Evolutionary conservation across 148 eudicot species (phyloP).

Genomic region (Tetragonia tetragonoides): DNA sequence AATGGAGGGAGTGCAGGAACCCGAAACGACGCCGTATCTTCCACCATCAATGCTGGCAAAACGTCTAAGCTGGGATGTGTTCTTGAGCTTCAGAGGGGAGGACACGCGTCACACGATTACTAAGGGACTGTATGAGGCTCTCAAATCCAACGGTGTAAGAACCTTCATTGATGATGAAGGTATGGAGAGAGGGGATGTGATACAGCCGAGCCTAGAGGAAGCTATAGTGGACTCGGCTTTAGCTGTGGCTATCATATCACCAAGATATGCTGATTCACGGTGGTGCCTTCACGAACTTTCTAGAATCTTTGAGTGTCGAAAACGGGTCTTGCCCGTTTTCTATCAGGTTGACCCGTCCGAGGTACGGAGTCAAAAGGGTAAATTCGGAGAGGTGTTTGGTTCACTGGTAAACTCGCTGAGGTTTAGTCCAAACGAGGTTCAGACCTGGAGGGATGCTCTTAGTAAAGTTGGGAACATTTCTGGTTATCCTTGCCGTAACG

Average conservation of each 20-base stretch:
- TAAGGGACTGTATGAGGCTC: conserved; percentile 9
- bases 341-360: conserved; percentile 44
- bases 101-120: conserved; percentile 42
- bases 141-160: conserved; percentile 23
- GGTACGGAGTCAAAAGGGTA: conserved; percentile 42
- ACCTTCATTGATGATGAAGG: conserved; percentile 42
- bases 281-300: conserved; percentile 52
- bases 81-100: conserved; percentile 43
- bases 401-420: background rate
- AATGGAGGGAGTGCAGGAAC: background rate
- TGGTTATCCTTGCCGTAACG: conserved; percentile 31
- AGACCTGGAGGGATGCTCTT: conserved; percentile 42
- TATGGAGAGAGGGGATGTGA: conserved; percentile 34
- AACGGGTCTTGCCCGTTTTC: conserved; percentile 52
- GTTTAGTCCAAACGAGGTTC: conserved; percentile 12
- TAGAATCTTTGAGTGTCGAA: conserved; percentile 26
- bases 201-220: conserved; percentile 30
- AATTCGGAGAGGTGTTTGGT: conserved; percentile 29
- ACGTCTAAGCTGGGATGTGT: conserved; percentile 43
- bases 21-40: conserved; percentile 17
- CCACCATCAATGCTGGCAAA: conserved; percentile 28
- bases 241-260: conserved; percentile 41
- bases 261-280: conserved; percentile 40
- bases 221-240: conserved; percentile 51
- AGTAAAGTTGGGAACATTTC: conserved; percentile 34